Evolutionary conservation across 306 rosid species (phyloP).

Genomic region (Nissolia schottii): DNA sequence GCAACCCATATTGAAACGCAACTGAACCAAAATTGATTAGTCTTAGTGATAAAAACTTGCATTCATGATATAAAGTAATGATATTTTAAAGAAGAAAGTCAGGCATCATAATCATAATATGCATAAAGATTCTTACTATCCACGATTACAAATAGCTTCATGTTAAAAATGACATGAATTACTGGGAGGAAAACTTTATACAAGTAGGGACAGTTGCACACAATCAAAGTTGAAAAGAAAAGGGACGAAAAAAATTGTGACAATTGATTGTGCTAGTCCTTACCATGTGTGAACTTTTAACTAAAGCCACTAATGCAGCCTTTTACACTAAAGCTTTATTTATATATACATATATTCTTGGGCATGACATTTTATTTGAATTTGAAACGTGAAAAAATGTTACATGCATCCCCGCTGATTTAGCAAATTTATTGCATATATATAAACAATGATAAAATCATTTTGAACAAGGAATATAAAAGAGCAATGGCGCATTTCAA

Average conservation of each 20-base stretch:
- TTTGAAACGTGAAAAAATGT: neutral
- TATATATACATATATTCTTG: no score
- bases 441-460: neutral
- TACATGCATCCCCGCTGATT: neutral
- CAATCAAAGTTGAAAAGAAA: constrained; percentile 7
- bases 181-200: neutral
- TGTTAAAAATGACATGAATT: constrained; percentile 1
- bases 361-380: neutral
- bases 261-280: neutral
- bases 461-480: constrained; percentile 10
- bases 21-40: neutral
- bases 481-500: neutral
- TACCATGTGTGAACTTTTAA: neutral
- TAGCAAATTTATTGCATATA: neutral
- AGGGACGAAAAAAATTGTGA: neutral
- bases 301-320: neutral
- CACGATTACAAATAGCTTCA: constrained; percentile 13
- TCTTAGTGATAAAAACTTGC: neutral
- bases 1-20: neutral
- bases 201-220: neutral
- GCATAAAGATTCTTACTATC: constrained; percentile 6
- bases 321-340: neutral
- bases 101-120: neutral
- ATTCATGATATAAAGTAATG: no score
- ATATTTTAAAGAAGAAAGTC: neutral